Evolutionary conservation across 2,329 filamentous ascomycete species (phyloP), one percentile per base, ranked within the genome.

Genomic region (Chaetothyriales sp.): DNA sequence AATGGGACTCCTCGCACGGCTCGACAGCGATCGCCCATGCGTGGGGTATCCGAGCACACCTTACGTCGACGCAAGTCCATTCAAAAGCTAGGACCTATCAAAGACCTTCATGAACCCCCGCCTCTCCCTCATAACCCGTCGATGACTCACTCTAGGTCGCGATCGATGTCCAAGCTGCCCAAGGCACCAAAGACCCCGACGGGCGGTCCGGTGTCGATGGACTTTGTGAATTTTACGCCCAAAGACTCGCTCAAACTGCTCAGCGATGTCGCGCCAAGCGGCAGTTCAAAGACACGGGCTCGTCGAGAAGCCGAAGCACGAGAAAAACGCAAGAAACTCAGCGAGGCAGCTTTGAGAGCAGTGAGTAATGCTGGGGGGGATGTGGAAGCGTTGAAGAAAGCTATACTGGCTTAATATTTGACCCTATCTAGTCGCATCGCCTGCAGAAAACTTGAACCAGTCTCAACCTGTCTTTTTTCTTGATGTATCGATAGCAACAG

Each of bases 211-310:
- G 49, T 61, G 60, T 25, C 12, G 9, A 51, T 61, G 46, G 39
- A 55, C 57, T 96, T 96, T 63, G 86, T 95, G 56, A 96, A 96
- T 66, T 95, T 85, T 68, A 95, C 89, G 1, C 82, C 87, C 0
- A 73, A 76, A 47, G 89, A 98, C 65, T 82, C 81, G 60, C 72
- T 76, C 12, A 79, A 84, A 63, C 81, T 98, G 44, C 78, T 98
- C 66, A 86, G 79, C 6, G 90, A 89, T 4, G 92, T 98, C 10
- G 92, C 92, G 45, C 90, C 90, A 0, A 89, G 83, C 57, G 92
- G 92, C 8, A 88, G 82, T 59, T 85, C 80, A 58, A 96, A 96
- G 76, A 96, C 92, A 7, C 95, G 95, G 65, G 87, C 87, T n/a
- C 72, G 88, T 50, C 73, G 92, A 48, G 90, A 96, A 66, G 84